Evolutionary conservation across 1,284 basidiomycete genomes (phyloP).

Genomic region (Irpex sp.): DNA sequence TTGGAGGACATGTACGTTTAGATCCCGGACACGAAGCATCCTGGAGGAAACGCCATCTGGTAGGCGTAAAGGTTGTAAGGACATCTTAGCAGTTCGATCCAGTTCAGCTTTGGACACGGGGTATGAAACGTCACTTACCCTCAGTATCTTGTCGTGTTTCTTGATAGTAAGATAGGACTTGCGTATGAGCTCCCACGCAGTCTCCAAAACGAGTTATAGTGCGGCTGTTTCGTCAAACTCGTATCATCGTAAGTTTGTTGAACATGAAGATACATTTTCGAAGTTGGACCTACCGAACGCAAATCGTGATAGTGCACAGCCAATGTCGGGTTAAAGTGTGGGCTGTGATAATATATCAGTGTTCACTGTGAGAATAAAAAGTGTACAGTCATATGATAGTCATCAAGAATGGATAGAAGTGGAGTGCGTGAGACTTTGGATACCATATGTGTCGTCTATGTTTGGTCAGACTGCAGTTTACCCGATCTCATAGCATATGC

Average conservation of each 20-base stretch:
- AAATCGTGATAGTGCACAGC: not conserved
- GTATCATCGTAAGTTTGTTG: too few species aligned
- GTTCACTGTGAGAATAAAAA: not conserved
- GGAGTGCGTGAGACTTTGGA: not conserved
- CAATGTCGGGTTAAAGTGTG: not conserved
- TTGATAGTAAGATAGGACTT: too few species aligned
- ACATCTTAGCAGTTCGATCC: not conserved
- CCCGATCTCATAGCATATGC: not conserved
- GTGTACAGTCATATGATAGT: not conserved
- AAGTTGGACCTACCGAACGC: not conserved
- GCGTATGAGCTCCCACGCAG: too few species aligned
- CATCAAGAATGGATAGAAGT: too few species aligned
- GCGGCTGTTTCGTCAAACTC: too few species aligned
- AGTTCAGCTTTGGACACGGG: not conserved
- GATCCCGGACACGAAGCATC: conserved; percentile 31
- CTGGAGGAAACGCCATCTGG: conserved; percentile 16
- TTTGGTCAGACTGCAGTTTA: not conserved
- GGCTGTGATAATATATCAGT: not conserved
- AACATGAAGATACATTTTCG: not conserved
- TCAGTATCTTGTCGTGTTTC: too few species aligned
- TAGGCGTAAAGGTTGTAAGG: not conserved
- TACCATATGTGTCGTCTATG: not conserved
- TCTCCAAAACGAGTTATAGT: too few species aligned
- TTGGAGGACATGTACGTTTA: conserved; percentile 52
- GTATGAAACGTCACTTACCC: not conserved